Evolutionary conservation across 2,329 filamentous ascomycete genomes (phyloP).

Genomic region (Penicillium sp.): DNA sequence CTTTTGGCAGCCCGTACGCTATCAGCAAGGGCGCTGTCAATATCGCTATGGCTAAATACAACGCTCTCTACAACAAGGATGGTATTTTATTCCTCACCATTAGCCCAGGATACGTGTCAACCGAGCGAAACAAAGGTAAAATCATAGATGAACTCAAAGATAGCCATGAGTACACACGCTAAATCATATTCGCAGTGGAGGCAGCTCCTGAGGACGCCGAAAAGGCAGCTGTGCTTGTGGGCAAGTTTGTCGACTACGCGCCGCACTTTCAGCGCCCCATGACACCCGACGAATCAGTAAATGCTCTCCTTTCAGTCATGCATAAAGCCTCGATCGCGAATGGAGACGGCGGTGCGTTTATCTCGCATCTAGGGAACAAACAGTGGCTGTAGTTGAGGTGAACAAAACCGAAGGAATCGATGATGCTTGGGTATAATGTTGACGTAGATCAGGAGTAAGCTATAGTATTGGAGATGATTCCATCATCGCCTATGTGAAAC

Average conservation of each 20-base stretch:
- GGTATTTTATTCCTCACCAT: constrained; percentile 56
- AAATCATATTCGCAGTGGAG: background rate
- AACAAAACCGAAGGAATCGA: background rate
- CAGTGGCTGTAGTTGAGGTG: constrained; percentile 1
- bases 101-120: constrained; percentile 54
- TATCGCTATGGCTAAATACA: constrained; percentile 55
- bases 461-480: too few relatives aligned
- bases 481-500: too few relatives aligned
- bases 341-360: constrained; percentile 6
- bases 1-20: constrained; percentile 43
- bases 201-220: background rate
- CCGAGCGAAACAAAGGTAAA: constrained; percentile 16
- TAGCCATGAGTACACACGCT: background rate
- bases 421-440: too few relatives aligned
- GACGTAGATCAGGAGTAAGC: too few relatives aligned
- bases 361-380: constrained; percentile 6
- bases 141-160: background rate
- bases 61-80: constrained; percentile 49
- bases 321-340: background rate
- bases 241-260: constrained; percentile 2
- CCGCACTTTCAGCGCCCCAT: background rate
- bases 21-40: constrained; percentile 57
- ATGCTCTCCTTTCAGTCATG: background rate
- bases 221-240: background rate
- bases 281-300: background rate